A percentile compares a stretch with the other conserved stretches of the same genome.
These are phyloP conservation scores for Russula sp. DNA, from an alignment of 768 basidiomycete genomes.

Conservation along the genomic window DNA sequence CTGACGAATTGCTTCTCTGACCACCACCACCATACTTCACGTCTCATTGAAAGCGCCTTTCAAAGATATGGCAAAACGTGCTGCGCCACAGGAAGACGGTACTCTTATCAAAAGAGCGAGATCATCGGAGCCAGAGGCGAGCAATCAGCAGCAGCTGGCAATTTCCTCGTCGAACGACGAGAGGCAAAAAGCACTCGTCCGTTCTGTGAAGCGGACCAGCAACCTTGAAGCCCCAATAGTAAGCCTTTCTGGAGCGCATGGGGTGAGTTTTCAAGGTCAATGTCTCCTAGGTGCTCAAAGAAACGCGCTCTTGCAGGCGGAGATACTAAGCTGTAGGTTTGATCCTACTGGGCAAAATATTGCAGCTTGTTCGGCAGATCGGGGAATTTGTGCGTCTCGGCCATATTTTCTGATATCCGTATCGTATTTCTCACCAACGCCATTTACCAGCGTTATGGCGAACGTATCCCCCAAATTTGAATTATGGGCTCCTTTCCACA, in stretches of 20 bases:
- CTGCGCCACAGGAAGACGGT: constrained; percentile 54
- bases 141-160: constrained; percentile 65
- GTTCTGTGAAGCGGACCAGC: constrained; percentile 89
- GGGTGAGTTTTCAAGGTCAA: constrained; percentile 48
- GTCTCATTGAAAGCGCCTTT: background rate
- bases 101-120: constrained; percentile 62
- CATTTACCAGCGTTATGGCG: constrained; percentile 70
- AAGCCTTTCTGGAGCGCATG: constrained; percentile 82
- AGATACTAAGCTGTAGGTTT: constrained; percentile 90
- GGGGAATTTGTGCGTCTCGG: constrained; percentile 74
- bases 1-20: background rate
- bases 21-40: background rate
- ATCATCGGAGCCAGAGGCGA: constrained; percentile 45
- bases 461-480: constrained; percentile 86
- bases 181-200: constrained; percentile 72
- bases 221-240: constrained; percentile 92
- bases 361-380: constrained; percentile 88
- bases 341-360: constrained; percentile 93
- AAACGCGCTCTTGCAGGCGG: constrained; percentile 48
- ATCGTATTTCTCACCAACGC: background rate
- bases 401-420: constrained; percentile 20
- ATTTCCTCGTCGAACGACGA: constrained; percentile 76
- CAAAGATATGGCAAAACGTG: constrained; percentile 63
- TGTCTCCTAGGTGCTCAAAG: background rate
- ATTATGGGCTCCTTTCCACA: constrained; percentile 82